phyloP scores from a whole-genome alignment of 306 rosid genomes.

The Herpetospermum pedunculosum region DNA sequence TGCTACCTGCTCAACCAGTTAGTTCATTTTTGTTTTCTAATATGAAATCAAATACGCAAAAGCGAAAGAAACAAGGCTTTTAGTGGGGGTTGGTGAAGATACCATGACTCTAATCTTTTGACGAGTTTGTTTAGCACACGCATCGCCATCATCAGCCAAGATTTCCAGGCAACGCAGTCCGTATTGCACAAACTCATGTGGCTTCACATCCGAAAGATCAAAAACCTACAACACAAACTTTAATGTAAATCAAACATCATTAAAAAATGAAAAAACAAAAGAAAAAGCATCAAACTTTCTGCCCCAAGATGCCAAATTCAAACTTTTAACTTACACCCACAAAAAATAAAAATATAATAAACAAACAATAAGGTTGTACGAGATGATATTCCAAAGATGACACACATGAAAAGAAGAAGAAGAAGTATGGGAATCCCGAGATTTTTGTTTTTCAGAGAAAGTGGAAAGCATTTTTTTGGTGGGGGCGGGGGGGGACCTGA shows the following conservation, averaged over 20 bases:
- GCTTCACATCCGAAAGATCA: constrained; percentile 76
- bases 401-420: not conserved
- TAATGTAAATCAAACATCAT: not conserved
- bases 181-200: constrained; percentile 65
- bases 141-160: constrained; percentile 56
- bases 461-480: not conserved
- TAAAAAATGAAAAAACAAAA: too few relatives aligned
- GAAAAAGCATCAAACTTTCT: not conserved
- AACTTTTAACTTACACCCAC: not conserved
- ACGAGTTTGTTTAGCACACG: constrained; percentile 75
- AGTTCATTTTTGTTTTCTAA: not conserved
- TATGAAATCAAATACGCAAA: not conserved
- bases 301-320: not conserved
- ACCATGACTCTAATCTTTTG: constrained; percentile 78
- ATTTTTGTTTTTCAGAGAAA: not conserved
- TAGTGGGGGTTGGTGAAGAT: constrained; percentile 11
- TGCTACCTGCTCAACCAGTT: constrained; percentile 67
- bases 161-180: constrained; percentile 78
- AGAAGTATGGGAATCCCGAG: not conserved
- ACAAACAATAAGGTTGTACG: not conserved
- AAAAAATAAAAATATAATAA: not conserved
- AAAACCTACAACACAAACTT: constrained; percentile 52
- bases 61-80: not conserved
- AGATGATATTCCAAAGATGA: not conserved
- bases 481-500: too few relatives aligned